Conservation (phyloP, 1,284 basidiomycete species). For the Moesziomyces globuligerus region DNA sequence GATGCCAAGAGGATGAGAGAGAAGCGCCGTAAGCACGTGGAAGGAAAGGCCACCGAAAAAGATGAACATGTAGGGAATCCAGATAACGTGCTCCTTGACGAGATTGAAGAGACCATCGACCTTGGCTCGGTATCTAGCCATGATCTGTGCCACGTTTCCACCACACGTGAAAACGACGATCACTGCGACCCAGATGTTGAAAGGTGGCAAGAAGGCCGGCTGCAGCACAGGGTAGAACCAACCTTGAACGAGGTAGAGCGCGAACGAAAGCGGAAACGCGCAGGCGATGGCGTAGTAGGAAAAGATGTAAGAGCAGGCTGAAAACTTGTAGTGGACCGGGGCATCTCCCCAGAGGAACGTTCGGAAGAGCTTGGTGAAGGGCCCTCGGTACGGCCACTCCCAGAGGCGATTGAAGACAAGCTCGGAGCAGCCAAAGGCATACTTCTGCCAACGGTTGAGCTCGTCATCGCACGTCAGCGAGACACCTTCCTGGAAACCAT, state of each 20-base stretch:
- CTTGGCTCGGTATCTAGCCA: slow-evolving; percentile 81
- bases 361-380: slow-evolving; percentile 80
- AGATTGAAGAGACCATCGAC: slow-evolving; percentile 72
- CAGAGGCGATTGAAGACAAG: slow-evolving; percentile 68
- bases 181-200: slow-evolving; percentile 81
- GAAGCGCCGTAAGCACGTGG: slow-evolving; percentile 75
- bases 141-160: slow-evolving; percentile 77
- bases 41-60: slow-evolving; percentile 43
- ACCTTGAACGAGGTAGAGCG: slow-evolving; percentile 80
- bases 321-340: slow-evolving; percentile 78
- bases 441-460: slow-evolving; percentile 86
- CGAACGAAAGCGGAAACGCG: slow-evolving; percentile 74
- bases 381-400: slow-evolving; percentile 78
- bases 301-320: slow-evolving; percentile 76
- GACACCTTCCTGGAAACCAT: slow-evolving; percentile 88
- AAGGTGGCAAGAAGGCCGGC: slow-evolving; percentile 71
- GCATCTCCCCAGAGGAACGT: slow-evolving; percentile 75
- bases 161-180: slow-evolving; percentile 79
- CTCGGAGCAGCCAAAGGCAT: slow-evolving; percentile 76
- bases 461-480: slow-evolving; percentile 79
- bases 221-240: slow-evolving; percentile 76
- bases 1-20: slow-evolving; percentile 84
- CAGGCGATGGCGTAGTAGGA: slow-evolving; percentile 81
- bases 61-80: slow-evolving; percentile 74
- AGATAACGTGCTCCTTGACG: slow-evolving; percentile 76